These are phyloP conservation scores for Pseudomassariella vexata DNA, from an alignment of 2,329 filamentous ascomycete genomes.

Conservation along the genomic window DNA sequence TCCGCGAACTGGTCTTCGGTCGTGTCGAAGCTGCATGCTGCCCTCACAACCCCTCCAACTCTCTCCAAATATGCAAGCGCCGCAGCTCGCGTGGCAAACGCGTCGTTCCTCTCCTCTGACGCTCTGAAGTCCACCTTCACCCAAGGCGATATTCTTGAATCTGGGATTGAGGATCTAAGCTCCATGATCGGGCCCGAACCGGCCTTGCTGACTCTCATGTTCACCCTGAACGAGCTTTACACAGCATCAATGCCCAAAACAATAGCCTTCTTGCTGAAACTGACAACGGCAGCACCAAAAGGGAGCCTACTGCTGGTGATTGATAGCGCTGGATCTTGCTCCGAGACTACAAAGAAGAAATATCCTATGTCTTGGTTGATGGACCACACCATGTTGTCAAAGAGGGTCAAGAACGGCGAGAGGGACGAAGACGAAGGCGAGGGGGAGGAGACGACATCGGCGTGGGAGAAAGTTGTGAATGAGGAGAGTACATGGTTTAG, in stretches of 20 bases:
- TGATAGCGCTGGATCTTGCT: too few species aligned
- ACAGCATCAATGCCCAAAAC: constrained; percentile 10
- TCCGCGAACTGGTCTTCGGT: constrained; percentile 11
- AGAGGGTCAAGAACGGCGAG: constrained; percentile 1
- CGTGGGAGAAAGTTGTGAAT: constrained; percentile 11
- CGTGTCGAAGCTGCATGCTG: constrained; percentile 10
- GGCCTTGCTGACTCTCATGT: constrained; percentile 10
- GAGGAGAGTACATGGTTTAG: constrained; percentile 4
- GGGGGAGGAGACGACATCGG: too few species aligned
- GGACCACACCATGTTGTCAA: constrained; percentile 10
- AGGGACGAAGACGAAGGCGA: constrained; percentile 6
- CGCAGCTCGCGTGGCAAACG: constrained; percentile 10
- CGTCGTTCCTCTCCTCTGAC: constrained; percentile 9
- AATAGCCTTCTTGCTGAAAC: constrained; percentile 9
- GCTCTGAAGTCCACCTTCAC: constrained; percentile 8
- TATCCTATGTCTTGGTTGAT: constrained; percentile 12
- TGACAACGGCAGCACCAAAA: constrained; percentile 9
- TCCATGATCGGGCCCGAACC: constrained; percentile 9
- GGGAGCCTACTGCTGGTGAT: constrained; percentile 12
- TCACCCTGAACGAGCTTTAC: constrained; percentile 14
- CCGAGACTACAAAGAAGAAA: constrained; percentile 10
- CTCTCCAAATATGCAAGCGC: constrained; percentile 14
- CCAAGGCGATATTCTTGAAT: constrained; percentile 8
- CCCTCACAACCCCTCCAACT: constrained; percentile 9
- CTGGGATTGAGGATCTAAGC: constrained; percentile 7